Conservation (phyloP, 176 grass and related monocot species). For the Tillandsia leiboldiana region DNA sequence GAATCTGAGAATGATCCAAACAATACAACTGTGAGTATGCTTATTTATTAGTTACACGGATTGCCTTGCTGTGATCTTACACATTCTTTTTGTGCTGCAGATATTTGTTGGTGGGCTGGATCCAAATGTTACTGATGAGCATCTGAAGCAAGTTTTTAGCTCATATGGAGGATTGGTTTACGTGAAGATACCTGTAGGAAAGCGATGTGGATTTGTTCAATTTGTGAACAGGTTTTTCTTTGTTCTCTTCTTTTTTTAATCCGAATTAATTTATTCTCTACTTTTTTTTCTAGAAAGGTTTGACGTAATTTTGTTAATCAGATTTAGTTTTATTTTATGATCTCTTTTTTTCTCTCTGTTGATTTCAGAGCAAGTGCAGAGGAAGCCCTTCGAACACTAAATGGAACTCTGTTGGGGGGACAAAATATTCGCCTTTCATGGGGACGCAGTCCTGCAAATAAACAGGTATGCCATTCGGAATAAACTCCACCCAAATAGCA, state of each 20-base stretch:
- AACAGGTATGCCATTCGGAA: slow-evolving; percentile 37
- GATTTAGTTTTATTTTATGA: slow-evolving; percentile 7
- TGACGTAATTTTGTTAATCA: neutral
- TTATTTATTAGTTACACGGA: neutral
- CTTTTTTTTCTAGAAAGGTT: slow-evolving; percentile 20
- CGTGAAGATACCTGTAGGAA: slow-evolving; percentile 97
- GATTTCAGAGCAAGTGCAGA: slow-evolving; percentile 55
- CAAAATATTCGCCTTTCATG: slow-evolving; percentile 83
- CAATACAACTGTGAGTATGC: slow-evolving; percentile 77
- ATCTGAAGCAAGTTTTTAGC: slow-evolving; percentile 67
- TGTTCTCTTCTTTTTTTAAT: neutral
- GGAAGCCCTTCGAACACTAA: slow-evolving; percentile 49
- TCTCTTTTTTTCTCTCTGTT: neutral
- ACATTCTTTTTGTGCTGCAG: slow-evolving; percentile 43
- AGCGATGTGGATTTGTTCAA: slow-evolving; percentile 94
- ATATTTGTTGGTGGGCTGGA: slow-evolving; percentile 94
- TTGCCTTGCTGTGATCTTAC: slow-evolving; percentile 25
- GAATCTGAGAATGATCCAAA: slow-evolving; percentile 58
- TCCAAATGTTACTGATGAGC: slow-evolving; percentile 76
- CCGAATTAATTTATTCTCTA: slow-evolving; percentile 22
- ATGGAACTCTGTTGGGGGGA: slow-evolving; percentile 55
- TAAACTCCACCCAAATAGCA: too few relatives aligned
- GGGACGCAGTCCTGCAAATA: slow-evolving; percentile 75
- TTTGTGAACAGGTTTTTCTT: slow-evolving; percentile 65
- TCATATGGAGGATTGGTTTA: slow-evolving; percentile 67